phyloP scores from a whole-genome alignment of 352 stramenopile genomes.

The Phytopythium chamaehyphon region DNA sequence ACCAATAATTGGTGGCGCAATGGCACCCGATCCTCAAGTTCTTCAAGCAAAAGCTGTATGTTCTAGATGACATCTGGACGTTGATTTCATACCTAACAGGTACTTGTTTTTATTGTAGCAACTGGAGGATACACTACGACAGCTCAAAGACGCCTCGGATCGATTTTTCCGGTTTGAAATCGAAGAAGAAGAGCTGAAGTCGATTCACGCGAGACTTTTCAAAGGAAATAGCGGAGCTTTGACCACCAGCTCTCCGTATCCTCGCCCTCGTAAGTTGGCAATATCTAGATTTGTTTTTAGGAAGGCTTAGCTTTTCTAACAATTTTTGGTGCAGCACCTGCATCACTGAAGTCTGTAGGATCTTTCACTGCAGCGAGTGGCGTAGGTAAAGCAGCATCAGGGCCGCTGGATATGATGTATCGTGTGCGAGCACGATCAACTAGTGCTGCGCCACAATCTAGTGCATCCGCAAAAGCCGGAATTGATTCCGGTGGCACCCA shows the following conservation, averaged over 20 bases:
- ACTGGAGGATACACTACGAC: slow-evolving; percentile 55
- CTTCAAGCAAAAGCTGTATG: slow-evolving; percentile 26
- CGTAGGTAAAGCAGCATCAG: slow-evolving; percentile 8
- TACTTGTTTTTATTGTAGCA: slow-evolving; percentile 22
- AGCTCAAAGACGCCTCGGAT: slow-evolving; percentile 75
- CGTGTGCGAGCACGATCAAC: slow-evolving; percentile 51
- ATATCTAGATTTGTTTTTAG: neutral
- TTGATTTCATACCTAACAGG: neutral
- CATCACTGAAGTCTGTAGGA: slow-evolving; percentile 14
- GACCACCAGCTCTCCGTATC: slow-evolving; percentile 10
- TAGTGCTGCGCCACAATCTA: slow-evolving; percentile 14
- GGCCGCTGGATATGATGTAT: slow-evolving; percentile 50
- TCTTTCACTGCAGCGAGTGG: slow-evolving; percentile 19
- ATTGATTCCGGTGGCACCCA: slow-evolving; percentile 14
- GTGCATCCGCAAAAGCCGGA: neutral
- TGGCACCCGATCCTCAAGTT: slow-evolving; percentile 17
- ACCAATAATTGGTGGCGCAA: neutral
- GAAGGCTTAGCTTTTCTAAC: neutral
- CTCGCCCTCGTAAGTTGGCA: slow-evolving; percentile 30
- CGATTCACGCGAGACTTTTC: slow-evolving; percentile 55
- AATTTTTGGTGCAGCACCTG: neutral
- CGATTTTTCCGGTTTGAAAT: slow-evolving; percentile 94
- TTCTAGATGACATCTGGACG: neutral
- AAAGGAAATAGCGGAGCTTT: slow-evolving; percentile 17
- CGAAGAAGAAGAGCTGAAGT: slow-evolving; percentile 89